Base-by-base conservation (phyloP, 495 filamentous ascomycete species). In the Hypoxylon fuscum region DNA sequence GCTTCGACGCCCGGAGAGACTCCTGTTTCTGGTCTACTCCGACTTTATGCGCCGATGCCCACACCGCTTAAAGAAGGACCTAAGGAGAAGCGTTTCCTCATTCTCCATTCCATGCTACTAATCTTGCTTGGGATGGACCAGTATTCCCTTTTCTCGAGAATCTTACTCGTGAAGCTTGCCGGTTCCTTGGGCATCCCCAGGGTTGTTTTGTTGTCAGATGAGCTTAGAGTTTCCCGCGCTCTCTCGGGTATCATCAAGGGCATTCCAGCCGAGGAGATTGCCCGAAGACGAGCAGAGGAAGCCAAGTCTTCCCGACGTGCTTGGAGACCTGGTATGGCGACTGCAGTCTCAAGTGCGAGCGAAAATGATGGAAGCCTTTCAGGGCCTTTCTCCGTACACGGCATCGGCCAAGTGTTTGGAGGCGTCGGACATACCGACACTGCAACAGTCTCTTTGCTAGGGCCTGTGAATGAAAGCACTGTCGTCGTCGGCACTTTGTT, bases 401-500 rank as follows among this genome's bases (percentile, higher is more conserved):
- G 91, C 0, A 81, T 97, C 38, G 93, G 94, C 29, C 87, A 87
- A 0, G 81, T 96, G 0, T 87, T 94, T 80, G 91, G 91, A 15
- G 90, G 89, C 3, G 69, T 93, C 5, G 92, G 94, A 5, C 80
- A 97, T 0, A 91, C 90, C 12, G 85, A 59, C 9, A 70, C 72
- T 5, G 68, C 88, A 1, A 89, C 90, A 18, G 92, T 92, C 10
- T 85, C 86, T 6, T 87, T 96, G 52, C 76, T 98, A 0, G 95
- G 92, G 11, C 79, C 87, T 11, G 72, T 97, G 44, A 90, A 92
- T 9, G 84, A 90, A 20, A 96, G 87, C 63, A 82, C 84, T 5
- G 84, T 93, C 12, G 75, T 92, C 37, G 88, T 96, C 15, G 94
- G 92, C 4, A 84, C 88, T 44, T 74, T 98, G 10, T 96, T 98